Conservation (phyloP, 1,284 basidiomycete species). For the Ceratobasidium sp. region DNA sequence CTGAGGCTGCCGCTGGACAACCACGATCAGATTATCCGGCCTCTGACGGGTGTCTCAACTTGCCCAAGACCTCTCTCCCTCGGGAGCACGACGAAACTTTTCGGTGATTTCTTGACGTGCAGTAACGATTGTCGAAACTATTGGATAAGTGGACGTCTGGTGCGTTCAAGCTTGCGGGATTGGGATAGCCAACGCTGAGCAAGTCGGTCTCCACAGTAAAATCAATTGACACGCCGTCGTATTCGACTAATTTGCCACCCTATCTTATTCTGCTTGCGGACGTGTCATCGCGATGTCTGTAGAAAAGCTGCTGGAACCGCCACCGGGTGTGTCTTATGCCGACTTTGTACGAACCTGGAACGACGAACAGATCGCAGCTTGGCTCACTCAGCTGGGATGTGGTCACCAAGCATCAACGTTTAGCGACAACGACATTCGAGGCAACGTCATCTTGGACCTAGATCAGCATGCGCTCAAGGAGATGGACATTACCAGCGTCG, state of each 20-base stretch:
- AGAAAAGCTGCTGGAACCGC: constrained; percentile 57
- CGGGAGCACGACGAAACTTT: background rate
- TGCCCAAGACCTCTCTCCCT: constrained; percentile 3
- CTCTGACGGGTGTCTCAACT: constrained; percentile 9
- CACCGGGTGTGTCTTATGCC: constrained; percentile 61
- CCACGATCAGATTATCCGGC: background rate
- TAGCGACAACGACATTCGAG: constrained; percentile 83
- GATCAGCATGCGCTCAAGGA: constrained; percentile 86
- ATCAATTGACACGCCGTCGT: background rate
- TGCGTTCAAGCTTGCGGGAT: background rate
- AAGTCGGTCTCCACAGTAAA: background rate
- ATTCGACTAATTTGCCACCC: background rate
- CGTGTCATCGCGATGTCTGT: constrained; percentile 19
- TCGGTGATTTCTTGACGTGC: background rate
- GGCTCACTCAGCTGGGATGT: constrained; percentile 77
- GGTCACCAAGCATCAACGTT: constrained; percentile 73
- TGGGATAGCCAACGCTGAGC: background rate
- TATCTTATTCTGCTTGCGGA: background rate
- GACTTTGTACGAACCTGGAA: constrained; percentile 73
- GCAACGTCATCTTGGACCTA: constrained; percentile 85
- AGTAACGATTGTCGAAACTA: background rate
- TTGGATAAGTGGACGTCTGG: background rate
- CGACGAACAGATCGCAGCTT: constrained; percentile 70
- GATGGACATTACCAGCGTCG: constrained; percentile 85
- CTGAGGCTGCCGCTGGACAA: background rate